Base-by-base conservation (phyloP, 2,329 filamentous ascomycete genomes). In the Aquanectria penicillioides region DNA sequence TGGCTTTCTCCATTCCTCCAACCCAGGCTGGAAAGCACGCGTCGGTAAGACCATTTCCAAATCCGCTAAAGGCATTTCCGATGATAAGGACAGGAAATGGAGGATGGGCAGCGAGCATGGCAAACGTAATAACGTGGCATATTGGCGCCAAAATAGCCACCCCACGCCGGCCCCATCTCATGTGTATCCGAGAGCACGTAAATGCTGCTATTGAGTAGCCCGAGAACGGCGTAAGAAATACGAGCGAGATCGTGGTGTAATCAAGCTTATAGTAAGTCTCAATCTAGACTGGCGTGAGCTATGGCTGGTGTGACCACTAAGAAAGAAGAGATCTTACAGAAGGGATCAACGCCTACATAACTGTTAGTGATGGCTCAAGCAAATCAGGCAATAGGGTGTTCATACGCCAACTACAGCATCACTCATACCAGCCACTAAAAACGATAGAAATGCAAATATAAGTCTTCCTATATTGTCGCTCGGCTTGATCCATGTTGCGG, bases 21-120 rank as follows among this genome's bases (percentile, higher is more conserved):
- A 83, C 72, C 76, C 78, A 84, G 0, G 81, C 80, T 65, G 83
- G 83, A 81, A 82, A 86, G 2, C 36, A 82, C 6, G 80, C 81
- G 61, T 85, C 88, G n/a, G 82, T 79, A 1, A 92, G 74, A 0
- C 90, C 90, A 68, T 90, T 92, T 0, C 89, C 90, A 53, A 92
- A 87, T 0, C 90, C 90, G 0, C 88, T 86, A 2, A 92, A 72
- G 60, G 86, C 83, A 69, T 89, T 91, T 10, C 86, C 81, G 9
- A 91, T 70, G 1, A 91, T 84, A 0, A 92, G 76, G 1, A 86
- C 86, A 0, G 88, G 86, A 65, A 88, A 92, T 0, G 89, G 88
- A 2, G 89, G 90, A 69, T 91, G 90, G 6, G 85, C 70, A 1
- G 83, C 80, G 34, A 89, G 83, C 49, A 89, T 78, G 34, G 87